Evolutionary conservation across 2,329 filamentous ascomycete species (phyloP).

Genomic region (Sordariomycetes sp.): DNA sequence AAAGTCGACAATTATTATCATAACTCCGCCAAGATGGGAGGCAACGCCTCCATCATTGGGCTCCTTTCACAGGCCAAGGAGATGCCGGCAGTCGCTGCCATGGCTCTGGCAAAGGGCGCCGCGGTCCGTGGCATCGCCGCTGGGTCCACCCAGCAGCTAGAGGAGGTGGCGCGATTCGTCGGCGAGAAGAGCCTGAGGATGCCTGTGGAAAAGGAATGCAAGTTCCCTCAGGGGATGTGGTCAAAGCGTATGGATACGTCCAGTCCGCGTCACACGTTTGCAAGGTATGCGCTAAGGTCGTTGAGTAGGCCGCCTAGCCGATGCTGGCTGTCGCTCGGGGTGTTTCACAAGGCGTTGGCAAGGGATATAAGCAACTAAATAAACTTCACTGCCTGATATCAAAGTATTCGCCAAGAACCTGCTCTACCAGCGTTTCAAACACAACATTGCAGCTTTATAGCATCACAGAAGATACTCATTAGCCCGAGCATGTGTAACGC

Average conservation of each 20-base stretch:
- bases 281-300: neutral
- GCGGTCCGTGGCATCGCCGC: neutral
- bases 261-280: neutral
- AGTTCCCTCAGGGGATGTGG: neutral
- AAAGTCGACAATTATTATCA: too few relatives aligned
- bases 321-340: too few relatives aligned
- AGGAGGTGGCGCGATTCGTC: neutral
- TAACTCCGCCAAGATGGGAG: neutral
- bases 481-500: too few relatives aligned
- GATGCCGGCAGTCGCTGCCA: neutral
- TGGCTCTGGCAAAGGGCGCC: neutral
- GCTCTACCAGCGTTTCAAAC: too few relatives aligned
- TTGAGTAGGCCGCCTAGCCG: neutral
- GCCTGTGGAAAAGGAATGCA: neutral
- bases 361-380: too few relatives aligned
- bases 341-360: too few relatives aligned
- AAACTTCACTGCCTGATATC: too few relatives aligned
- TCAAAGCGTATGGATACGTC: neutral
- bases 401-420: too few relatives aligned
- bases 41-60: neutral
- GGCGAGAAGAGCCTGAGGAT: neutral
- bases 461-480: too few relatives aligned
- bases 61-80: neutral
- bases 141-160: neutral
- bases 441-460: too few relatives aligned